Evolutionary conservation across 176 grass and related monocot species (phyloP).

Genomic region (Oryza brachyantha): DNA sequence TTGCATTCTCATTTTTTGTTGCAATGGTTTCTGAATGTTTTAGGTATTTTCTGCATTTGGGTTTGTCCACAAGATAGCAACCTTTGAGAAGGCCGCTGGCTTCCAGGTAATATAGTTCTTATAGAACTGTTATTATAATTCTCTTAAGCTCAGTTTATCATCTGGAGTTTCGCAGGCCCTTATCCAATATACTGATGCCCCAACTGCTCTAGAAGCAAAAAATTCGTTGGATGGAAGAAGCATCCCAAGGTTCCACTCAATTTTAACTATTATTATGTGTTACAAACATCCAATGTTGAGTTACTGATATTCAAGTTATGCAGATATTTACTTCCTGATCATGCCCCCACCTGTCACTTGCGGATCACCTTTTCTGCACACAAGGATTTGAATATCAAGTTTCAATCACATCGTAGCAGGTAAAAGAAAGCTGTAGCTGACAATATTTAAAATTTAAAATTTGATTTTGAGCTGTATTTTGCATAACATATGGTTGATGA

Average conservation of each 20-base stretch:
- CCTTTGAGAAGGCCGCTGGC: slow-evolving; percentile 99
- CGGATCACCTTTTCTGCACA: slow-evolving; percentile 96
- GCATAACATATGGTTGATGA: background rate
- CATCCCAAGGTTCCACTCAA: slow-evolving; percentile 68
- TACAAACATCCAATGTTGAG: background rate
- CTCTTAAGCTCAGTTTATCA: background rate
- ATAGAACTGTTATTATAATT: background rate
- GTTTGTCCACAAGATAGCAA: slow-evolving; percentile 98
- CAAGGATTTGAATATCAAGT: slow-evolving; percentile 98
- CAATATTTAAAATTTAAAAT: background rate
- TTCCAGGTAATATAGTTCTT: slow-evolving; percentile 68
- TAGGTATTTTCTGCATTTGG: slow-evolving; percentile 99
- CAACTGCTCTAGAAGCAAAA: slow-evolving; percentile 84
- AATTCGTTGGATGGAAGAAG: slow-evolving; percentile 96
- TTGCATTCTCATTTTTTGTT: background rate
- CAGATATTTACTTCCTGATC: slow-evolving; percentile 87
- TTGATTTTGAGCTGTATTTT: slow-evolving; percentile 21
- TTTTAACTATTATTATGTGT: slow-evolving; percentile 3
- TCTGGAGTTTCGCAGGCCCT: slow-evolving; percentile 61
- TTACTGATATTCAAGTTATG: slow-evolving; percentile 28
- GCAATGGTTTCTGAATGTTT: background rate
- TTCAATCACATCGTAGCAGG: slow-evolving; percentile 99
- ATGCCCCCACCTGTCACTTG: slow-evolving; percentile 71
- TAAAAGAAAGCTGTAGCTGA: slow-evolving; percentile 33
- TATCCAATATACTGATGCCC: slow-evolving; percentile 90